A percentile compares a stretch with the other conserved stretches of the same genome.
Evolutionary conservation across 441 rosid genomes (phyloP).

Genomic region (Daphne laureola): DNA sequence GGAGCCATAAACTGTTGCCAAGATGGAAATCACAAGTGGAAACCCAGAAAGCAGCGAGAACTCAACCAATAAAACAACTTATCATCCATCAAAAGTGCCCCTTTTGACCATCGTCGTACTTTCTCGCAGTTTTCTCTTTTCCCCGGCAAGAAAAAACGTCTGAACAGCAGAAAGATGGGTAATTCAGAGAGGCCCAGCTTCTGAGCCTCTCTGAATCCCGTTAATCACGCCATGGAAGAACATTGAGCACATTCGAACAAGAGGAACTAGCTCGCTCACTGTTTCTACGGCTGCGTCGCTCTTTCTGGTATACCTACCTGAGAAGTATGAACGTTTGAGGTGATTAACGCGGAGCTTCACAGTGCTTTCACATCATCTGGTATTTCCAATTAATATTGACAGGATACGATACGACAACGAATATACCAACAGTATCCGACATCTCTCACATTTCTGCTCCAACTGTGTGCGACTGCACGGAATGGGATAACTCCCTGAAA

Average conservation of each 20-base stretch:
- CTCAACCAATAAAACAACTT: constrained; percentile 14
- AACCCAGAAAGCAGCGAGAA: constrained; percentile 16
- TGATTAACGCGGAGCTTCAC: not conserved
- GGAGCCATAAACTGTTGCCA: constrained; percentile 14
- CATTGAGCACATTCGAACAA: constrained; percentile 36
- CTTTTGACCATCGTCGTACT: constrained; percentile 5
- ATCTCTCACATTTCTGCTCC: too few relatives aligned
- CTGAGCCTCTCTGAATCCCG: constrained; percentile 40
- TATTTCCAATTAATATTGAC: constrained; percentile 14
- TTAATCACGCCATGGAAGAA: constrained; percentile 43
- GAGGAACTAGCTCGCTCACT: constrained; percentile 1
- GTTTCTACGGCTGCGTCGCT: not conserved
- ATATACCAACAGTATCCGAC: constrained; percentile 44
- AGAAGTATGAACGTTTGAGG: not conserved
- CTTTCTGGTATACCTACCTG: not conserved
- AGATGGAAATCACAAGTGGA: constrained; percentile 6
- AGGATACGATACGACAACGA: constrained; percentile 20
- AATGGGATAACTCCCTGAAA: too few relatives aligned
- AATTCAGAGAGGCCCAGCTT: constrained; percentile 40
- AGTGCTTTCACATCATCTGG: constrained; percentile 19
- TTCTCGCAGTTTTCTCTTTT: constrained; percentile 11
- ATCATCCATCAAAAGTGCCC: constrained; percentile 4
- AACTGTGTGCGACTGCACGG: too few relatives aligned
- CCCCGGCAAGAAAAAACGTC: constrained; percentile 16
- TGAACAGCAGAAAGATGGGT: constrained; percentile 1